A percentile compares a stretch with the other conserved stretches of the same genome.
phyloP scores from a whole-genome alignment of 2,329 filamentous ascomycete species.

The Hymenoscyphus fructigenus region DNA sequence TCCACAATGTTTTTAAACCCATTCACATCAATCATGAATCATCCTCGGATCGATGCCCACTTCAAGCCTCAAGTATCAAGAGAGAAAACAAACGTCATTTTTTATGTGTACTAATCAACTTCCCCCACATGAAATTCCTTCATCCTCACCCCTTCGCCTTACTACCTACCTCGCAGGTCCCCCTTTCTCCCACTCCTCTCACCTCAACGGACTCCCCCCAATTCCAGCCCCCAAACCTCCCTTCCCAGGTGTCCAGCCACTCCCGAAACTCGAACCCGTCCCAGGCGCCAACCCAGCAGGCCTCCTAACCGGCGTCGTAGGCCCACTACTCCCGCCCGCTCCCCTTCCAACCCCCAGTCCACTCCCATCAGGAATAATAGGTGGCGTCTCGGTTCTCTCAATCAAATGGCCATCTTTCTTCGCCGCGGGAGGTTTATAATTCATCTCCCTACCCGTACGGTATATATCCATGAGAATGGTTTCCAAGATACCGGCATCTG shows the following conservation, averaged over 20 bases:
- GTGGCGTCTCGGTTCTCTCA: constrained; percentile 54
- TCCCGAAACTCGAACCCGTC: constrained; percentile 21
- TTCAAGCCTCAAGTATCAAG: background rate
- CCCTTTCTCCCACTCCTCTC: background rate
- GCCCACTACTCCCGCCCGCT: constrained; percentile 26
- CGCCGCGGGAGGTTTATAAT: constrained; percentile 53
- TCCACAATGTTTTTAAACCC: no score
- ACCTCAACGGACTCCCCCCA: constrained; percentile 29
- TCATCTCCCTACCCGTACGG: constrained; percentile 56
- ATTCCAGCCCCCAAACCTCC: constrained; percentile 31
- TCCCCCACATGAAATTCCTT: background rate
- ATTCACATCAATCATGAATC: background rate
- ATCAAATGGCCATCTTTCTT: constrained; percentile 47
- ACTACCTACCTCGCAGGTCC: background rate
- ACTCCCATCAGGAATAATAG: constrained; percentile 41
- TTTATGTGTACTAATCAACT: background rate
- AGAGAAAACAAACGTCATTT: constrained; percentile 1
- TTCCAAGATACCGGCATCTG: constrained; percentile 80
- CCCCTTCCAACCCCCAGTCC: background rate
- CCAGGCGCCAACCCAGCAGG: constrained; percentile 39
- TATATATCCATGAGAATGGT: constrained; percentile 88
- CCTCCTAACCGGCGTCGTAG: constrained; percentile 50
- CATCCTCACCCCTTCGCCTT: no score
- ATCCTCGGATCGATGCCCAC: background rate
- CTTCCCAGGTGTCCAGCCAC: constrained; percentile 48